phyloP scores from a whole-genome alignment of 805 yeast genomes.

The Suhomyces emberorum region DNA sequence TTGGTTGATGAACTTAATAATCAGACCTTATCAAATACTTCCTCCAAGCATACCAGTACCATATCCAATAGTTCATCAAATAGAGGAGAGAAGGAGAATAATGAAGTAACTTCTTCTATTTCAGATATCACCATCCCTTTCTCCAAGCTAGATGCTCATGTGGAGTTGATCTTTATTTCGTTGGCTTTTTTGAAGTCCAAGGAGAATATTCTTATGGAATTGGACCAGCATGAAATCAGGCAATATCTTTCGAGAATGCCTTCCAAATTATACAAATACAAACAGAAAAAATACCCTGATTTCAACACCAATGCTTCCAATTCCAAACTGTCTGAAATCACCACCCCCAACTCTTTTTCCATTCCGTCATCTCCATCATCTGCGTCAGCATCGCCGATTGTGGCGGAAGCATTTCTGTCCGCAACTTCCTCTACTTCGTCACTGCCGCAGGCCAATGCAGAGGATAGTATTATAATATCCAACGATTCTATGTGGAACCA shows the following conservation, averaged over 20 bases:
- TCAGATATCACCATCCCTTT: constrained; percentile 39
- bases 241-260: constrained; percentile 66
- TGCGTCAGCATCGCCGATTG: constrained; percentile 10
- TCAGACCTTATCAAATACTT: constrained; percentile 5
- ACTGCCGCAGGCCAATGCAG: constrained; percentile 1
- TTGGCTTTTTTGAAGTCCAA: constrained; percentile 78
- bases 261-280: constrained; percentile 41
- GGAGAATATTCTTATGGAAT: constrained; percentile 73
- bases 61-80: not conserved
- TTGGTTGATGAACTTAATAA: constrained; percentile 28
- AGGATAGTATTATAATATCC: constrained; percentile 20
- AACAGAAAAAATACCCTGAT: constrained; percentile 22
- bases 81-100: constrained; percentile 2
- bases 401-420: not conserved
- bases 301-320: not conserved
- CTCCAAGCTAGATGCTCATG: constrained; percentile 68
- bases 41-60: not conserved
- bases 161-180: constrained; percentile 70
- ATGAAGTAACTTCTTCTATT: constrained; percentile 2
- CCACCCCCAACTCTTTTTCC: constrained; percentile 8
- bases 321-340: not conserved
- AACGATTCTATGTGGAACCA: constrained; percentile 40
- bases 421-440: constrained; percentile 5
- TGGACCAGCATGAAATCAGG: constrained; percentile 85
- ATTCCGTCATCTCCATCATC: constrained; percentile 12